These are phyloP conservation scores for Hyaloscypha bicolor DNA, from an alignment of 495 filamentous ascomycete genomes.

Conservation along the genomic window DNA sequence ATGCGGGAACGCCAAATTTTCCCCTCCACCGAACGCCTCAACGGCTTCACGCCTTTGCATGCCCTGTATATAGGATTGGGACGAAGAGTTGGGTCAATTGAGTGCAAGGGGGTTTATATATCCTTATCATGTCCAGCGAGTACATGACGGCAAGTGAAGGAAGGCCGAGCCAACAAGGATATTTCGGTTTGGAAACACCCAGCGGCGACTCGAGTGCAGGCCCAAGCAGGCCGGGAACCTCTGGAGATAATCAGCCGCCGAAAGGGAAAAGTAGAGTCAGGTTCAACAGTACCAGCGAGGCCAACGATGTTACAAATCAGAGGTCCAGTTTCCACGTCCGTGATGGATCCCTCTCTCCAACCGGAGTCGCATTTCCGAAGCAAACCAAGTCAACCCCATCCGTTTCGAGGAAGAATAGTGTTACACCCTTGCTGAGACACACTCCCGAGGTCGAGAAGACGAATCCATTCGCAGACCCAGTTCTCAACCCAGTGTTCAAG, in stretches of 20 bases:
- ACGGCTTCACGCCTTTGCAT: background rate
- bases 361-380: conserved; percentile 12
- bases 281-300: conserved; percentile 31
- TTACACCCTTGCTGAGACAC: conserved; percentile 13
- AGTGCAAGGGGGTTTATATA: background rate
- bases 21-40: conserved; percentile 10
- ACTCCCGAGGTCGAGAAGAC: conserved; percentile 27
- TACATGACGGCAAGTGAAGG: conserved; percentile 17
- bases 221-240: conserved; percentile 23
- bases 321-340: conserved; percentile 19
- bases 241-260: conserved; percentile 13
- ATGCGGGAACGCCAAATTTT: conserved; percentile 4
- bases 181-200: conserved; percentile 19
- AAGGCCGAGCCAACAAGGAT: background rate
- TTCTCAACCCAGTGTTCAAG: conserved; percentile 12
- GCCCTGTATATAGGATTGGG: conserved; percentile 3
- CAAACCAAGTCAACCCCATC: conserved; percentile 13
- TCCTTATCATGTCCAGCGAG: conserved; percentile 24
- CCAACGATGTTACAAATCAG: conserved; percentile 29
- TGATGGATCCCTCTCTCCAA: conserved; percentile 16
- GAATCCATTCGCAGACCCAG: conserved; percentile 27
- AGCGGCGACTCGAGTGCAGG: conserved; percentile 22
- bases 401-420: conserved; percentile 25
- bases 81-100: background rate
- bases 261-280: conserved; percentile 25